Evolutionary conservation across 345 rosid species (phyloP).

Genomic region (Pelargonium nanum): DNA sequence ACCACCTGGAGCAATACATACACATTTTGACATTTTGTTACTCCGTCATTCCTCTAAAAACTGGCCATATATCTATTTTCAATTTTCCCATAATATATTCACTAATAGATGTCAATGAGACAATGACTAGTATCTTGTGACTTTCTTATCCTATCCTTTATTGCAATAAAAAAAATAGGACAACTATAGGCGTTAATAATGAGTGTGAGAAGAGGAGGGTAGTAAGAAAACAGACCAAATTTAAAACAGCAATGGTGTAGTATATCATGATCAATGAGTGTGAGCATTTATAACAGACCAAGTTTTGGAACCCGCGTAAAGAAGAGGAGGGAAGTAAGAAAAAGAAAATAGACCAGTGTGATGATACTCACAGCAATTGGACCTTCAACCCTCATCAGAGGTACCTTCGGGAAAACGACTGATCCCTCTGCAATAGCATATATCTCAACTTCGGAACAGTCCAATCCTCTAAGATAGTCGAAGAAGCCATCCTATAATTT

Average conservation of each 20-base stretch:
- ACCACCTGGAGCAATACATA: constrained; percentile 44
- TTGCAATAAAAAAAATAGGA: too few relatives aligned
- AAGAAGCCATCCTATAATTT: constrained; percentile 60
- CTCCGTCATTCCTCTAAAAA: background rate
- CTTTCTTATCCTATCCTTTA: too few relatives aligned
- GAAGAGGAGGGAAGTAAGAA: too few relatives aligned
- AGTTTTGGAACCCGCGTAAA: too few relatives aligned
- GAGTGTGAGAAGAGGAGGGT: too few relatives aligned
- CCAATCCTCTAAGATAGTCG: constrained; percentile 66
- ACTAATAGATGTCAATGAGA: too few relatives aligned
- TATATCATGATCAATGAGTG: background rate
- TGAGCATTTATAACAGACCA: background rate
- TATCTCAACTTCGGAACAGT: constrained; percentile 84
- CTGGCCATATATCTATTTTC: background rate
- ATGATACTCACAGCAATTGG: constrained; percentile 75
- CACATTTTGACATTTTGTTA: background rate
- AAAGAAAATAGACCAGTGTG: constrained; percentile 7
- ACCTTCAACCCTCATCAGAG: constrained; percentile 84
- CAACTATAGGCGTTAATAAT: too few relatives aligned
- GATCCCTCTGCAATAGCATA: constrained; percentile 83
- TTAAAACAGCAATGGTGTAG: too few relatives aligned
- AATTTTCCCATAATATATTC: background rate
- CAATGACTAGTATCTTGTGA: too few relatives aligned
- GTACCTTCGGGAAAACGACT: constrained; percentile 92
- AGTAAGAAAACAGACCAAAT: too few relatives aligned